Evolutionary conservation across 352 stramenopile genomes (phyloP), one percentile per base, ranked within the genome.

Genomic region (Phytophthora pini): DNA sequence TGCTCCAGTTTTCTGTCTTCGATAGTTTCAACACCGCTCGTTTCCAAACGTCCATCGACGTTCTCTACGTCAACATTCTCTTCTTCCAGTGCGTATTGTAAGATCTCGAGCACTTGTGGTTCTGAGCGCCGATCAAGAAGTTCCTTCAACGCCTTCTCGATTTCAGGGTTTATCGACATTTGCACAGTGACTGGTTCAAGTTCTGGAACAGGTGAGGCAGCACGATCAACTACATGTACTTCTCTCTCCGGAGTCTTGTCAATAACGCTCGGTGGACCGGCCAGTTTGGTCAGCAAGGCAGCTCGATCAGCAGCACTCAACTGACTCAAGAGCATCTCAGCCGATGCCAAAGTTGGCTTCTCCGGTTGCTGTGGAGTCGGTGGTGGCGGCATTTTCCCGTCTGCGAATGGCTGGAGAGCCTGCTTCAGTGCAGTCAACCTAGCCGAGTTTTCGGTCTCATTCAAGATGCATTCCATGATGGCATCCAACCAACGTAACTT

Each of bases 401-500:
- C 71, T 5, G 86, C 64, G 38, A 89, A 92, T 6, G 79, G 75
- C 13, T 74, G 50, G 0, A 89, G 57, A 17, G 76, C 68, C 27
- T 89, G 76, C 22, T 80, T 77, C 2, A 91, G 61, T 59, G 81
- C 80, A 36, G 63, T 38, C 22, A 82, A 72, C n/a, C 75, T 75
- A 7, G 68, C 71, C 11, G 77, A 87, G 8, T 59, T 70, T 31
- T 88, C 80, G 1, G 70, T 69, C 27, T 89, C 82, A 1, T 29
- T 78, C 12, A 74, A 34, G 3, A 91, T 57, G 1, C 55, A 61
- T 0, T 77, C 57, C 29, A 91, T 34, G 26, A 90, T 56, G 13
- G 66, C 68, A 8, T 93, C 79, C 31, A 91, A 54, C 84, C 84
- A 91, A 5, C 65, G 61, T 49, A 93, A 79, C 41, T 91, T 93